Conservation (phyloP, 2,329 filamentous ascomycete genomes). For the Apiospora sp. region DNA sequence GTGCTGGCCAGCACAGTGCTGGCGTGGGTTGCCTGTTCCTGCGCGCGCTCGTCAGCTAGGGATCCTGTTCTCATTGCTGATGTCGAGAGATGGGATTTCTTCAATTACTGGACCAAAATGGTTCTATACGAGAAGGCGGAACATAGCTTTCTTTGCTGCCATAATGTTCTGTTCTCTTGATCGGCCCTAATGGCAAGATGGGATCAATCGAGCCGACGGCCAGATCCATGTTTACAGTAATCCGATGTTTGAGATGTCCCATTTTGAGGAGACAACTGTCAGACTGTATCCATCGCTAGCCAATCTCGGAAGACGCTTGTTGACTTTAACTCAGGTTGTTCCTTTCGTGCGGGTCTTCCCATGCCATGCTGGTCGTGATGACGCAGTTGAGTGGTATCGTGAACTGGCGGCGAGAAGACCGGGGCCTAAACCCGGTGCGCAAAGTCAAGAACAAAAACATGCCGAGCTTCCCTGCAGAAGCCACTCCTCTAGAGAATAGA, state of each 20-base stretch:
- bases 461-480: background rate
- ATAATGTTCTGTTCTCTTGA: background rate
- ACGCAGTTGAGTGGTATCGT: constrained; percentile 11
- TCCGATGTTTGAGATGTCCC: constrained; percentile 11
- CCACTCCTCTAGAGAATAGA: constrained; percentile 10
- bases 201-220: constrained; percentile 16
- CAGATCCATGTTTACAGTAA: constrained; percentile 14
- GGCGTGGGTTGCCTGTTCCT: background rate
- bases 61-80: constrained; percentile 10
- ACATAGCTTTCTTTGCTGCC: background rate
- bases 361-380: background rate
- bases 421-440: constrained; percentile 4
- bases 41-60: background rate
- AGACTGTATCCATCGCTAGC: background rate
- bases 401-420: background rate
- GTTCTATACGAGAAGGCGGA: background rate
- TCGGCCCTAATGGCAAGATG: constrained; percentile 17
- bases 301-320: constrained; percentile 13
- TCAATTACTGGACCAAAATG: background rate
- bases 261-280: background rate
- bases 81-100: constrained; percentile 3
- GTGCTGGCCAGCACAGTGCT: background rate
- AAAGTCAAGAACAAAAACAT: background rate
- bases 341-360: constrained; percentile 17
- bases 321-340: constrained; percentile 1